Evolutionary conservation across 169 alveolate genomes (phyloP).

Genomic region (Cryptosporidium parvum): DNA sequence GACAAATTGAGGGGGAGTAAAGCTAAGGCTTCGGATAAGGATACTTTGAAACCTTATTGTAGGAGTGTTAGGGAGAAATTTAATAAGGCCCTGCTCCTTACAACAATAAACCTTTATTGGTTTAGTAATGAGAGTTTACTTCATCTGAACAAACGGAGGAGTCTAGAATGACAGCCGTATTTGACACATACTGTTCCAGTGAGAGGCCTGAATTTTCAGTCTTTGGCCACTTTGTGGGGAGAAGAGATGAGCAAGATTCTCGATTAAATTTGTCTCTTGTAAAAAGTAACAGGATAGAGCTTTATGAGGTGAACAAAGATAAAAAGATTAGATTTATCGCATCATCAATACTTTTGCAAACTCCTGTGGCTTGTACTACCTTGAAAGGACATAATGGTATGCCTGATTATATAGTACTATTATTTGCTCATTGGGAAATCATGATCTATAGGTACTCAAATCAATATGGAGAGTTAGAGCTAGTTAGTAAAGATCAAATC

Average conservation of each 20-base stretch:
- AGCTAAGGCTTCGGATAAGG: background rate
- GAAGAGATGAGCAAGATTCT: conserved; percentile 4
- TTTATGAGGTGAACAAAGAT: conserved; percentile 26
- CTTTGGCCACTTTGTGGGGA: conserved; percentile 63
- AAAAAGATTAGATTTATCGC: conserved; percentile 6
- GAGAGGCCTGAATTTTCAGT: conserved; percentile 64
- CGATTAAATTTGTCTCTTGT: conserved; percentile 3
- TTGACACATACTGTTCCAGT: conserved; percentile 57
- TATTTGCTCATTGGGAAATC: conserved; percentile 50
- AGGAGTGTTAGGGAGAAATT: background rate
- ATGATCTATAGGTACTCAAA: conserved; percentile 20
- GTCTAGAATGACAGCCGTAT: conserved; percentile 48
- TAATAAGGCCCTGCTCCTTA: background rate
- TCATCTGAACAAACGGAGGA: background rate
- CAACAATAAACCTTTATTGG: background rate
- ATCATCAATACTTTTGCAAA: conserved; percentile 33
- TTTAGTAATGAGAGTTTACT: background rate
- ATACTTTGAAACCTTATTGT: background rate
- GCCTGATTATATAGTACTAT: conserved; percentile 29
- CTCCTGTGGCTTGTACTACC: conserved; percentile 57
- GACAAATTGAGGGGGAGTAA: background rate
- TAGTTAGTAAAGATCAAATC: conserved; percentile 39
- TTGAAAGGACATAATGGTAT: conserved; percentile 24
- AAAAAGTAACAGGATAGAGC: conserved; percentile 29
- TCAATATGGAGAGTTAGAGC: conserved; percentile 33